phyloP scores from a whole-genome alignment of 441 rosid genomes.

The Dalechampia spathulata region DNA sequence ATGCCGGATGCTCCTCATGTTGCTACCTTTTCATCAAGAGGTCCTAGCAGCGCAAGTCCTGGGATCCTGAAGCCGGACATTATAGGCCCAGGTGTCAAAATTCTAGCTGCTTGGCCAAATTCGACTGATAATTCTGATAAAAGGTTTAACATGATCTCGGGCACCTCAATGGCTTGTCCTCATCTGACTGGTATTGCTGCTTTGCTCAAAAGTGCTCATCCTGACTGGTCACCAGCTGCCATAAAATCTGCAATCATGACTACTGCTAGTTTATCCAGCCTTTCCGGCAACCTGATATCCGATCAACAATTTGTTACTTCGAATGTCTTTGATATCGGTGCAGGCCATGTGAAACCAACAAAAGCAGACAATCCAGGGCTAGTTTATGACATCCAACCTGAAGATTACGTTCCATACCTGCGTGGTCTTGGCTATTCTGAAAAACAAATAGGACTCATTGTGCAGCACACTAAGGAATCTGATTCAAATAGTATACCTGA shows the following conservation, averaged over 20 bases:
- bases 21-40: slow-evolving; percentile 28
- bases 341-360: slow-evolving; percentile 41
- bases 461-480: slow-evolving; percentile 18
- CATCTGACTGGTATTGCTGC: slow-evolving; percentile 80
- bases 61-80: slow-evolving; percentile 21
- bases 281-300: slow-evolving; percentile 24
- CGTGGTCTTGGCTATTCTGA: slow-evolving; percentile 35
- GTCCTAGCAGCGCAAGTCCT: slow-evolving; percentile 20
- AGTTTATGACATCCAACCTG: slow-evolving; percentile 32
- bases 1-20: slow-evolving; percentile 21
- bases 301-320: slow-evolving; percentile 27
- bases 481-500: slow-evolving; percentile 25
- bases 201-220: slow-evolving; percentile 53
- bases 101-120: slow-evolving; percentile 29
- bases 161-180: slow-evolving; percentile 90
- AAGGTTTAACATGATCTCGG: slow-evolving; percentile 59
- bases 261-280: slow-evolving; percentile 27
- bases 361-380: slow-evolving; percentile 33
- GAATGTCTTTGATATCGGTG: slow-evolving; percentile 34
- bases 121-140: slow-evolving; percentile 8
- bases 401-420: slow-evolving; percentile 40
- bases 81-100: slow-evolving; percentile 15
- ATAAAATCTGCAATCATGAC: slow-evolving; percentile 83
- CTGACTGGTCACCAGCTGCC: slow-evolving; percentile 64
- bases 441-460: slow-evolving; percentile 18